Base-by-base conservation (phyloP, 148 eudicot genomes). In the Rhododendron henanense region DNA sequence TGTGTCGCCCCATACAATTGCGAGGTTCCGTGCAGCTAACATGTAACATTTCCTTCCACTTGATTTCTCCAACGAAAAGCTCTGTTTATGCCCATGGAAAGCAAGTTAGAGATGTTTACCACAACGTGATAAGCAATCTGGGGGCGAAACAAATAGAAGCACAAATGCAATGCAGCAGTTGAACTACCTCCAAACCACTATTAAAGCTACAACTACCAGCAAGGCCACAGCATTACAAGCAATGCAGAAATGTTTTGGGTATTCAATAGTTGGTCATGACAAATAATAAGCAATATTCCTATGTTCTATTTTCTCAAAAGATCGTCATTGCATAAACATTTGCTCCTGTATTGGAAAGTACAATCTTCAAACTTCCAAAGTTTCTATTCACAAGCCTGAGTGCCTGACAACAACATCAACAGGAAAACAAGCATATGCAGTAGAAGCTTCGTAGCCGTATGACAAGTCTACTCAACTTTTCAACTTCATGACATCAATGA, bases 31-130 rank as follows among this genome's bases (percentile, higher is more conserved):
- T 31, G 98, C 95, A 82, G 91, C 88, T 57, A 95, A 76, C 85
- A 87, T 90, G 89, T 71, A 93, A 61, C 94, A 90, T 88, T 88
- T 95, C 88, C 90, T 94, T 79, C 98, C 98, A 5, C 87, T 91
- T 81, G 82, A 84, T 86, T 90, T 94, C 51, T 94, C 95, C 89
- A 95, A 63, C 35, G 88, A 89, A 85, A 94, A 95, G 87, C 90
- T 92, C 98, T 95, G 93, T 37, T 23, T 14, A 80, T 77, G 75
- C 28, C 37, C 41, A 33, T 5, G 14, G 82, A 11, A 47, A 55
- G 3, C 10, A 18, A 75, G 47, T 75, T 37, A 75, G 48, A 75
- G 45, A 37, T 48, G 8, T 75, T 16, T 39, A 16, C 79, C 25
- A 16, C 10, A 37, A 19, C 48, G 5, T 9, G 80, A 41, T 8